Base-by-base conservation (phyloP, 148 eudicot genomes). In the Chenopodium berlandieri region DNA sequence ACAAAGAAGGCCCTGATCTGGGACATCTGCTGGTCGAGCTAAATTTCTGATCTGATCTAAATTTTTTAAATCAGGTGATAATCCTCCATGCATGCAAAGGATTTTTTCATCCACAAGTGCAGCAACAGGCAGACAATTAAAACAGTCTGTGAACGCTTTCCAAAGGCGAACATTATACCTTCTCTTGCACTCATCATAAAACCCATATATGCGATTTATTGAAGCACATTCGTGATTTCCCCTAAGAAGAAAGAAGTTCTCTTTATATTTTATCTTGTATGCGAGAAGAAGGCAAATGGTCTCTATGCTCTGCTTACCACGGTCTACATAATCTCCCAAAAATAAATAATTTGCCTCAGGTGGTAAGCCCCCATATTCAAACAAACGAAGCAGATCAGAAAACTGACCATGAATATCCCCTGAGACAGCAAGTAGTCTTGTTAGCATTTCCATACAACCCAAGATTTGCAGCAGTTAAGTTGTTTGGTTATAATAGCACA, bases 171-270 rank as follows among this genome's bases (percentile, higher is more conserved):
- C 91, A 71, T 92, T 92, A 77, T 88, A 92, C 89, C 96, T 92
- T 85, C 96, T 89, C 80, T 92, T 92, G 84, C 96, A 92, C 88
- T 92, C 93, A 71, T 92, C 96, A 78, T 87, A 92, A 77, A 92
- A 92, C 60, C 96, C 96, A 74, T 92, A 92, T 82, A 92, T 92
- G 73, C 93, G 96, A 85, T 92, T 92, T 54, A 92, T 92, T 63
- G 95, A 92, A 81, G 95, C 95, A 78, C 93, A 90, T 78, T 92
- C 95, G 86, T 92, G 95, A 86, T 92, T 92, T 48, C 93, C 95
- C 91, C 95, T 88, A 71, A 92, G 93, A 82, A 92, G 93, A 75
- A 92, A 92, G 80, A 92, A 92, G 87, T 92, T 92, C 81, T 92
- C 95, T 86, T 92, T 92, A 84, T 92, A 90, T 63, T 92, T 92